Evolutionary conservation across 257 asterid genomes (phyloP), one percentile per base, ranked within the genome.

Genomic region (Solanum bulbocastanum): DNA sequence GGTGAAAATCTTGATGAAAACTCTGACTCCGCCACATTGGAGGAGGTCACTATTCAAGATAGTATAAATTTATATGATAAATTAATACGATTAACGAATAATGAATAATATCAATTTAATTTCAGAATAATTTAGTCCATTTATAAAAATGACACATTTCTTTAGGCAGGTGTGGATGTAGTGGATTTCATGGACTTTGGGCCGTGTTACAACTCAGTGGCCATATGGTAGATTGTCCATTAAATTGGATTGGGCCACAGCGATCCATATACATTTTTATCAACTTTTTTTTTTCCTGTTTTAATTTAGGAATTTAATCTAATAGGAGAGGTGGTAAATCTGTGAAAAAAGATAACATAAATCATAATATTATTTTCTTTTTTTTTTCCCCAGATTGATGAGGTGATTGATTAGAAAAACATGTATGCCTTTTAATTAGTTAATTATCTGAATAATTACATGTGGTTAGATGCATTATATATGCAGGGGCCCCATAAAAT

Each of bases 401-500:
- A 78, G 66, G 25, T 79, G 85, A 79, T 22, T 79, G 25, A 44
- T 79, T 23, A 44, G 27, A 79, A 44, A 72, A 81, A 18, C 6
- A 3, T 81, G 85, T 1, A 65, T 30, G 69, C 42, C 85, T 5
- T 81, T 46, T 49, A 30, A 44, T 49, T 27, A 46, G 42, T 81
- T 30, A 30, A 30, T 81, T 49, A 82, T 14, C 69, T 27, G 8
- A 79, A 20, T 82, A 30, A 82, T 82, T 82, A 82, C 85, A 81
- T 49, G 69, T 81, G 85, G 69, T 81, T 81, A 82, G 85, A 49
- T 49, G 69, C 69, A 46, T 27, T 81, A 46, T 15, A 71, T 10
- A 27, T 18, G 33, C 12, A 4, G 40, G n/a, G 89, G 91, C 56
- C 92, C 92, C 91, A 90, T n/a, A 88, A 89, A 58, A 92, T 92